Evolutionary conservation across 225 moss, liverwort and hornwort species (phyloP), one percentile per base, ranked within the genome.

Genomic region (Marchantia paleacea): DNA sequence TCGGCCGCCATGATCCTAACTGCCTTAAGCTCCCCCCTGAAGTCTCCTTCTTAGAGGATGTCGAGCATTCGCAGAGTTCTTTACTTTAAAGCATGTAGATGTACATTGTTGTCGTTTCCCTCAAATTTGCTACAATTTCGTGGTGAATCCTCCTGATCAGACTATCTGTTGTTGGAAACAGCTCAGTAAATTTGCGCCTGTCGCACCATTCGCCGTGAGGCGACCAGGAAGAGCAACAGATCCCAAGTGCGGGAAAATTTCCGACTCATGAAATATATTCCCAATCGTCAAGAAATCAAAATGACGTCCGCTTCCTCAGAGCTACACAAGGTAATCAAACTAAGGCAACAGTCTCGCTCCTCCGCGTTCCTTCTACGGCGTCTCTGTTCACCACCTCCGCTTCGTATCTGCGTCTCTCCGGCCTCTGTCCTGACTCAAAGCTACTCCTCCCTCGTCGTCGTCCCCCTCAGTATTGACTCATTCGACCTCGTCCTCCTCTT

Each of bases 1-100:
- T 85, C 85, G 39, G 80, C 20, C 49, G 71, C 82, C 82, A 85
- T 82, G 53, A 30, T 74, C 67, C 78, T 78, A 28, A 66, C 64
- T 14, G 78, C 19, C 24, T 77, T 66, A 8, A 22, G 11, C 78
- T 22, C 25, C 10, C 61, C 8, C 24, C 19, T 39, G 39, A 39
- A 39, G 60, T 12, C 60, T 76, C 13, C 64, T 63, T 78, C 77
- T 18, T 61, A n/a, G 50, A 47, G 47, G 61, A 54, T 10, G 55
- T 18, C 55, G 74, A 74, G 69, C 48, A 31, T 19, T 39, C 69
- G 10, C 3, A 52, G 12, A 52, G 54, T 28, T 74, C 28, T 15
- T 13, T 8, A 28, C 54, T 74, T 55, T 24, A 74, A 55, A 74
- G 10, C 14, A 12, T 55, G 55, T 6, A 55, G 52, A 12, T 74